A percentile compares a stretch with the other conserved stretches of the same genome.
Evolutionary conservation across 345 rosid genomes (phyloP).

Genomic region (Eucalyptus coolabah): DNA sequence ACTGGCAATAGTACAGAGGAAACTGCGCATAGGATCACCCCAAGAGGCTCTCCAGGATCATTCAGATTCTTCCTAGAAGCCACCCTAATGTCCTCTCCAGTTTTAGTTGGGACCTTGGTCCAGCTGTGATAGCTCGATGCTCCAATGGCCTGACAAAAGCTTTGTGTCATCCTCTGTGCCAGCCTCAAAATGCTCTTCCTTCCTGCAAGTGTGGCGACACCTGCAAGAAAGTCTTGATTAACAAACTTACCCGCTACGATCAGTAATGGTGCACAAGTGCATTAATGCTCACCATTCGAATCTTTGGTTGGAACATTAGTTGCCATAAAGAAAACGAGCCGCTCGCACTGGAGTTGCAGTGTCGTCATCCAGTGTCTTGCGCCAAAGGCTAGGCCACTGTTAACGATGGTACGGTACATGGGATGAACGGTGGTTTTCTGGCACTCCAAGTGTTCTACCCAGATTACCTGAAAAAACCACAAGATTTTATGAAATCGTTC

Average conservation of each 20-base stretch:
- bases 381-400: slow-evolving; percentile 86
- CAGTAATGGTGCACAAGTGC: background rate
- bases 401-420: slow-evolving; percentile 65
- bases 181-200: slow-evolving; percentile 87
- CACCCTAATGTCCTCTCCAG: slow-evolving; percentile 86
- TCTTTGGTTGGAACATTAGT: slow-evolving; percentile 98
- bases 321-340: slow-evolving; percentile 97
- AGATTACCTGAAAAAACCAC: slow-evolving; percentile 43
- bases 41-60: slow-evolving; percentile 88
- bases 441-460: slow-evolving; percentile 95
- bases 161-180: slow-evolving; percentile 87
- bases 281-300: slow-evolving; percentile 45
- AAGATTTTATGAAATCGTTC: background rate
- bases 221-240: slow-evolving; percentile 4
- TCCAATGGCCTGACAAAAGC: slow-evolving; percentile 72
- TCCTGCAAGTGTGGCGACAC: slow-evolving; percentile 88
- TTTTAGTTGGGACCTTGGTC: slow-evolving; percentile 76
- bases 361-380: slow-evolving; percentile 91
- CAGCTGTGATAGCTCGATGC: slow-evolving; percentile 95
- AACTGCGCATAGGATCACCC: slow-evolving; percentile 83
- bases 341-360: slow-evolving; percentile 81
- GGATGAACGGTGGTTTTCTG: slow-evolving; percentile 59
- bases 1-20: slow-evolving; percentile 85
- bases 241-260: background rate
- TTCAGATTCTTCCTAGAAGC: slow-evolving; percentile 89